Base-by-base conservation (phyloP, 441 rosid species). In the Pelargonium citronellum region DNA sequence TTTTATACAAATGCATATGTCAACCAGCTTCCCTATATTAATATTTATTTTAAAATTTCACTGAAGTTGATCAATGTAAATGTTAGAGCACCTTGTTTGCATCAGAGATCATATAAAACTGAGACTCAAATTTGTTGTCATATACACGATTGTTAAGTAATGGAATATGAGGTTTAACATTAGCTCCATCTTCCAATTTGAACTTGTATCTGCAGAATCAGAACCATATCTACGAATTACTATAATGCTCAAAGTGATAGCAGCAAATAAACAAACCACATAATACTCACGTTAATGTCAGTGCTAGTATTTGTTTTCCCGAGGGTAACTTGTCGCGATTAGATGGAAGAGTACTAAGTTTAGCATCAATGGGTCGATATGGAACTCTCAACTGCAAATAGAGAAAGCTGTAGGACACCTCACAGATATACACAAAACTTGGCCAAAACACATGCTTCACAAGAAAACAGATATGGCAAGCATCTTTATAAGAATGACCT, bases 51-150 rank as follows among this genome's bases (percentile, higher is more conserved):
- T 51, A n/a, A 70, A 17, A 61, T 22, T 63, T 55, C 16, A 67
- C 9, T 53, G 34, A 2, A 55, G 34, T 43, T 46, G 65, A 63
- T 46, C 64, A 27, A 66, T 60, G 61, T 30, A 64, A 46, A 73
- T 27, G 27, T 15, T 11, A 4, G 47, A 65, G 63, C 84, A 95
- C 99, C 99, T 95, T 92, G 84, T 95, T 95, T 43, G 82, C 12
- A 70, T 95, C 99, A 68, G 95, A 91, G 79, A 95, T 89, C 91
- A 91, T 85, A 80, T 85, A 92, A 87, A 92, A 92, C 60, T 95
- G 99, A 20, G 98, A 95, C 84, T 95, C 98, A 73, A 92, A 95
- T 82, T 91, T 92, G 63, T 83, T 92, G 87, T 95, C 99, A 80
- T 95, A 95, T 71, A 95, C 84, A 71, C 99, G 97, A 84, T 88